Conservation (phyloP, 2,329 filamentous ascomycete genomes). For the Penicillium olsonii region DNA sequence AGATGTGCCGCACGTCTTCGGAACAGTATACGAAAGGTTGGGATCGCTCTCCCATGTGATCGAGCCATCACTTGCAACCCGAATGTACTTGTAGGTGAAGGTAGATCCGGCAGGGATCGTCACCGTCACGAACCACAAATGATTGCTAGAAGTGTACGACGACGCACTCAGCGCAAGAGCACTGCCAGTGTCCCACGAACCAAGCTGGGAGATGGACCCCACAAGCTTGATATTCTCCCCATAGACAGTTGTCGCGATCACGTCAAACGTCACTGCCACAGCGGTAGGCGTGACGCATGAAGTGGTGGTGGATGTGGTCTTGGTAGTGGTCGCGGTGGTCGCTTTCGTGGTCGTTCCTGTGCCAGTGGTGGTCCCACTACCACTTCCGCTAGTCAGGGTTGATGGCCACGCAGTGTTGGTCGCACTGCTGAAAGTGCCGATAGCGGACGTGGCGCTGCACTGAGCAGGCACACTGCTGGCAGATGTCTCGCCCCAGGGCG, state of each 20-base stretch:
- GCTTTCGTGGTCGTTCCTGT: slow-evolving; percentile 15
- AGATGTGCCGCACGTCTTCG: slow-evolving; percentile 35
- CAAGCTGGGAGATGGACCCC: slow-evolving; percentile 61
- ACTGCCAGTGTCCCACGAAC: slow-evolving; percentile 60
- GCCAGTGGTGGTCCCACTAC: slow-evolving; percentile 8
- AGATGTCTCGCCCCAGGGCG: slow-evolving; percentile 36
- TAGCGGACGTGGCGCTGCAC: slow-evolving; percentile 33
- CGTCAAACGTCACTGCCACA: slow-evolving; percentile 65
- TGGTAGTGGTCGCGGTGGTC: slow-evolving; percentile 15
- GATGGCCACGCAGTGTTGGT: slow-evolving; percentile 37
- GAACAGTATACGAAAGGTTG: slow-evolving; percentile 45
- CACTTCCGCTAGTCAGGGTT: slow-evolving; percentile 24
- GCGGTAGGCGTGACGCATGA: slow-evolving; percentile 13
- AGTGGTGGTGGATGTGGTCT: slow-evolving; percentile 30
- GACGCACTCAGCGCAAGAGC: slow-evolving; percentile 61
- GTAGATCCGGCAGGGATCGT: slow-evolving; percentile 56
- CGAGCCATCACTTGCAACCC: slow-evolving; percentile 5
- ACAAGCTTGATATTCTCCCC: slow-evolving; percentile 68
- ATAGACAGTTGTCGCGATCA: slow-evolving; percentile 56
- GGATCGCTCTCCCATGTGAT: slow-evolving; percentile 21
- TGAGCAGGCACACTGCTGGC: slow-evolving; percentile 33
- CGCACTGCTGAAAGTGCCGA: slow-evolving; percentile 35
- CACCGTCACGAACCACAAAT: slow-evolving; percentile 63
- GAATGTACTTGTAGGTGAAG: slow-evolving; percentile 38
- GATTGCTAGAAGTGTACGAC: slow-evolving; percentile 60